Percentiles rank a stretch among this genome's conserved stretches.
Conservation (phyloP, 371 early-diverging fungal genomes). For the Zychaea mexicana region DNA sequence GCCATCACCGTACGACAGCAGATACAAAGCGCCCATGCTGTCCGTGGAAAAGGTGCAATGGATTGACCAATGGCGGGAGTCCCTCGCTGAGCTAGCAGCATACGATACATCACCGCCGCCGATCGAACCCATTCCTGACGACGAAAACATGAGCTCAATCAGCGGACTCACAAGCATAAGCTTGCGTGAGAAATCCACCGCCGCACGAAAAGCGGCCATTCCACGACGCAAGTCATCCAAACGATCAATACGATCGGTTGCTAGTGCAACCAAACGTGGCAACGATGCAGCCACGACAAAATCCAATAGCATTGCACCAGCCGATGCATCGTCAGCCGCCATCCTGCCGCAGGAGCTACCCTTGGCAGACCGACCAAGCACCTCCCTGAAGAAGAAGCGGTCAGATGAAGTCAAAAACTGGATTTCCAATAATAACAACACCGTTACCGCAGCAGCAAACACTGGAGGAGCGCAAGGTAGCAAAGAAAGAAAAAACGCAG, state of each 20-base stretch:
- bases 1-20: conserved; percentile 8
- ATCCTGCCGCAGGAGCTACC: conserved; percentile 23
- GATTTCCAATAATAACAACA: conserved; percentile 26
- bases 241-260: conserved; percentile 9
- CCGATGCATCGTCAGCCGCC: conserved; percentile 9
- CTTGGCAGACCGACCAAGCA: conserved; percentile 24
- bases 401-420: conserved; percentile 48
- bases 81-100: conserved; percentile 43
- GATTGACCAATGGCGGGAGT: conserved; percentile 52
- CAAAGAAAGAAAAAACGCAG: not conserved
- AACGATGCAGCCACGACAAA: conserved; percentile 9
- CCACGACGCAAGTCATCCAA: conserved; percentile 15
- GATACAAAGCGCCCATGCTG: conserved; percentile 25
- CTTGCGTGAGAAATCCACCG: conserved; percentile 16
- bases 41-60: conserved; percentile 39
- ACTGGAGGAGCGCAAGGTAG: not conserved
- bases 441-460: not conserved
- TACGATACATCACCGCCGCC: conserved; percentile 37
- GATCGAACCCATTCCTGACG: conserved; percentile 50
- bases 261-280: conserved; percentile 4
- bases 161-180: conserved; percentile 51
- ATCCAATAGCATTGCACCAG: conserved; percentile 23
- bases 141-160: conserved; percentile 35
- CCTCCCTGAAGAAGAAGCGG: conserved; percentile 34
- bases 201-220: conserved; percentile 1